Evolutionary conservation across 345 rosid genomes (phyloP), one percentile per base, ranked within the genome.

Genomic region (Lumnitzera littorea): DNA sequence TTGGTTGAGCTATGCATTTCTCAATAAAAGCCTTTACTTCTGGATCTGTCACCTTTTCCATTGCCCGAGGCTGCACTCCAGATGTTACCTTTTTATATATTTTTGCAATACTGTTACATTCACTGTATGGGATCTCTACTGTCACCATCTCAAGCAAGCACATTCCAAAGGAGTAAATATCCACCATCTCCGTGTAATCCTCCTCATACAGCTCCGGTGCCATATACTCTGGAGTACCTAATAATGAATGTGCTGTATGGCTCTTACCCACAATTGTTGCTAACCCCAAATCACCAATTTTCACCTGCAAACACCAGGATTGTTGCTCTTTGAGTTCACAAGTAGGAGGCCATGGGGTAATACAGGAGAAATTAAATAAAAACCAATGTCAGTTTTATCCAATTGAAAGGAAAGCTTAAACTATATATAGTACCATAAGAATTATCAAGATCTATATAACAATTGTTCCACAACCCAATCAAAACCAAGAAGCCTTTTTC

Each of bases 201-300:
- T 85, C 91, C 61, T 82, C 91, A 3, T 76, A 82, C 50, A 85
- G 74, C 77, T 82, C 91, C 1, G 88, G 91, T 57, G 88, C 88
- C 91, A 82, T 85, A 36, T 62, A 85, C 68, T 85, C 91, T 27
- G 88, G 86, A 31, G 88, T 85, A 55, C 88, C 91, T 15, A 85
- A 53, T 63, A 80, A 61, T 16, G 91, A 78, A 71, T 85, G 91
- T 1, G 88, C 88, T 41, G 61, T 74, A 48, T 82, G 88, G 68
- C 81, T 85, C 73, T 65, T 76, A 46, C 86, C 91, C 53, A 80
- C 83, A 52, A 80, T 70, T 56, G 91, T 80, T 46, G 91, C 86
- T 60, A 85, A 63, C 36, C 91, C 91, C n/a, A 82, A 65, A 71
- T 85, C 88, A n/a, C 91, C 91, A 51, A 85, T 85, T 74, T 82